A percentile compares a stretch with the other conserved stretches of the same genome.
Conservation (phyloP, 176 grass and related monocot genomes). For the Aegilops longissima region DNA sequence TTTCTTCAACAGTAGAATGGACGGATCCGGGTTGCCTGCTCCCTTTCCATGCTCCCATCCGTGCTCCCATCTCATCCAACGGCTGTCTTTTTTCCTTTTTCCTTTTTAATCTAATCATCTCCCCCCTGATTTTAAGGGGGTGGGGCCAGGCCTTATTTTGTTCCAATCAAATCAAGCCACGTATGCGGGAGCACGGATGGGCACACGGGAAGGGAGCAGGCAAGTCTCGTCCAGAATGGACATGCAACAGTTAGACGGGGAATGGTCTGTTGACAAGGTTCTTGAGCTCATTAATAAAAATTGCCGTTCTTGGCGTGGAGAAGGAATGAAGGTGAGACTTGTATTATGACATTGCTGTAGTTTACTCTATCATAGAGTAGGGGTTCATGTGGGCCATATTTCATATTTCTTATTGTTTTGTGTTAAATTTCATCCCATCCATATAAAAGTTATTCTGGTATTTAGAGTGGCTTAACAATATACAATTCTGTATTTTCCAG, state of each 20-base stretch:
- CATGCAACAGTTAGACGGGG: constrained; percentile 83
- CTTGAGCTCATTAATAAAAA: constrained; percentile 90
- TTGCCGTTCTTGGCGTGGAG: constrained; percentile 91
- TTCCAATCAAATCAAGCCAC: no score
- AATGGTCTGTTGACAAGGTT: constrained; percentile 98
- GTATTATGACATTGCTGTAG: neutral
- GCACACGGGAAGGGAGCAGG: no score
- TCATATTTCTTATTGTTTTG: neutral
- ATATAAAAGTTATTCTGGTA: constrained; percentile 14
- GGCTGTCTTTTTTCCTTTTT: no score
- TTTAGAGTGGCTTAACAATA: constrained; percentile 31
- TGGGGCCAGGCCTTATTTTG: no score
- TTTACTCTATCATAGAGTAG: neutral
- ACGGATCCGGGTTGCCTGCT: no score
- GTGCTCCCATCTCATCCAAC: no score
- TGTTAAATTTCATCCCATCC: neutral
- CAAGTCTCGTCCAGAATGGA: no score
- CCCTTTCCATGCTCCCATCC: no score
- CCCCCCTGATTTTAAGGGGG: no score
- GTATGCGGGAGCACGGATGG: no score
- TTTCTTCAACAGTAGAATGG: constrained; percentile 99
- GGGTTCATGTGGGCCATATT: neutral
- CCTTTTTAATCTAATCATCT: no score
- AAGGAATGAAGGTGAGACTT: constrained; percentile 88
- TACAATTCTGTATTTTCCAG: constrained; percentile 52